These are phyloP conservation scores for Kwoniella europaea DNA, from an alignment of 768 basidiomycete genomes.

Conservation along the genomic window DNA sequence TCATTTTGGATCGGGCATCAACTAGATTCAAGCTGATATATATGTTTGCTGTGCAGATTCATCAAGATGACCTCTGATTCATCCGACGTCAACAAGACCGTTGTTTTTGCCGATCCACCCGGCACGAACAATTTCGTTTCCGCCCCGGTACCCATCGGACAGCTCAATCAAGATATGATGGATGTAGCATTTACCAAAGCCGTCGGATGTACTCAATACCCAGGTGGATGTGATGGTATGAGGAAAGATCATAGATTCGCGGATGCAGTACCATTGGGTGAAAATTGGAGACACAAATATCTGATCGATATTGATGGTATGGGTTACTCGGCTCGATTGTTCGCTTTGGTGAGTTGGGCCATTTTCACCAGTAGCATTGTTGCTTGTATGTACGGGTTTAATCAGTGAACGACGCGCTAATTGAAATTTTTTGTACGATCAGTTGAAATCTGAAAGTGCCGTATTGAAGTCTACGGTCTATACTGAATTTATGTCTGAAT, in stretches of 20 bases:
- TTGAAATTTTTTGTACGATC: conserved; percentile 60
- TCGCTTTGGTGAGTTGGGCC: conserved; percentile 60
- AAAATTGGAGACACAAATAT: conserved; percentile 92
- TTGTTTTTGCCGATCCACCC: conserved; percentile 73
- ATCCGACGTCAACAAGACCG: conserved; percentile 65
- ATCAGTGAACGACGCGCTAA: background rate
- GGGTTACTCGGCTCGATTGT: conserved; percentile 86
- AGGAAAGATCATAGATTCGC: conserved; percentile 70
- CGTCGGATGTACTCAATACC: conserved; percentile 72
- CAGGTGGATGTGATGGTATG: conserved; percentile 70
- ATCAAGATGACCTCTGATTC: conserved; percentile 75
- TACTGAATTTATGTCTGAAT: conserved; percentile 84
- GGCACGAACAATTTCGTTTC: conserved; percentile 67
- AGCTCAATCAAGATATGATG: conserved; percentile 80
- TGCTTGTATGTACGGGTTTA: too few species aligned
- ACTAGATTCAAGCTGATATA: conserved; percentile 11
- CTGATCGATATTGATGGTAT: conserved; percentile 91
- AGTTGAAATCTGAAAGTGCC: conserved; percentile 73
- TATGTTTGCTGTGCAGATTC: conserved; percentile 61
- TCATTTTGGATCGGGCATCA: too few species aligned
- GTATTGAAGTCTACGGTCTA: conserved; percentile 91
- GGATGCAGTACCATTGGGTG: conserved; percentile 77
- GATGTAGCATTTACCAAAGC: conserved; percentile 83
- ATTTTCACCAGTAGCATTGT: background rate
- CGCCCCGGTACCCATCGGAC: conserved; percentile 65